Evolutionary conservation across 2,329 filamentous ascomycete genomes (phyloP), one percentile per base, ranked within the genome.

Genomic region (Arthrobotrys megalospora): DNA sequence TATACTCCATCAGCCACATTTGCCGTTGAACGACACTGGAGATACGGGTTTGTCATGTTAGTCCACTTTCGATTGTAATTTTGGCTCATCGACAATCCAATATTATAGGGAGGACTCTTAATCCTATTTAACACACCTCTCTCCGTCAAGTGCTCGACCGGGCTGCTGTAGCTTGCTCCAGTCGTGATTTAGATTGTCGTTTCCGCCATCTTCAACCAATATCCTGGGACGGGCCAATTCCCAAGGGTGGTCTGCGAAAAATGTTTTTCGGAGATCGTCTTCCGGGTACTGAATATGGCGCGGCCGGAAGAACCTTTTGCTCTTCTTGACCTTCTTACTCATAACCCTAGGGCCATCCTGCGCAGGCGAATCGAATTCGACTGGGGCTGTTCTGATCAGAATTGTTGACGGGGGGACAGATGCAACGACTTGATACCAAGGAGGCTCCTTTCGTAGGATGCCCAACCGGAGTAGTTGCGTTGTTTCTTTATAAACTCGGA

Each of bases 241-340:
- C 96, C 96, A 99, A 4, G 96, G 96, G 84, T 99, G 96, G 84
- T 99, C 95, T 82, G 88, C 90, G 86, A 93, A 99, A 86, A 98
- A 99, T 32, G 91, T 89, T 81, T 86, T 87, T 80, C 96, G 91
- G 82, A 99, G 87, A 77, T 86, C 85, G 85, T 99, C 96, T 84
- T 99, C 96, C 77, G 92, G 89, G 84, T 96, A 97, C 67, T 86
- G 86, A 80, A 99, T 91, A 73, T 87, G 85, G 80, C 94, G 89
- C 0, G 96, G 96, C 81, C 91, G 90, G 87, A 94, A 98, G 82
- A 97, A 86, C 81, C 41, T 83, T 83, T 53, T 87, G 87, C 64
- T 85, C 85, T 82, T 87, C 89, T n/a, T 84, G 83, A 65, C 80
- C 82, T 77, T 82, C 83, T 71, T 83, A 79, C 79, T 83, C 80